Conservation (phyloP, 768 basidiomycete genomes). For the Suillus paluster region DNA sequence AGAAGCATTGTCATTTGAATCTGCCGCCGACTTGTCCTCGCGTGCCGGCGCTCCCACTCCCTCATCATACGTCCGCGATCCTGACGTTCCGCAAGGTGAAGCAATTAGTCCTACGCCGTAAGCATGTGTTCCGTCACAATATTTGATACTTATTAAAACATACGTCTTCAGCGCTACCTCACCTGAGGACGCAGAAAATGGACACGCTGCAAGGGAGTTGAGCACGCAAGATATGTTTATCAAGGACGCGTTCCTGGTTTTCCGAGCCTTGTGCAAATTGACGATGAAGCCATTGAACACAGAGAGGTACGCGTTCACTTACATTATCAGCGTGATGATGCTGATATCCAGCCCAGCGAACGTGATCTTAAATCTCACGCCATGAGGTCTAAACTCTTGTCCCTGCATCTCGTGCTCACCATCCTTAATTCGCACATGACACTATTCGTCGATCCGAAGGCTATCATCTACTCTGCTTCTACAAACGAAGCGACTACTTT, state of each 20-base stretch:
- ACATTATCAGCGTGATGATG: constrained; percentile 9
- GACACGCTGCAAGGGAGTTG: constrained; percentile 47
- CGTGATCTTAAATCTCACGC: constrained; percentile 95
- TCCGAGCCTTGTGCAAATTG: constrained; percentile 94
- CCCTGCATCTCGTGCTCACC: constrained; percentile 91
- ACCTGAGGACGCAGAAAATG: constrained; percentile 10
- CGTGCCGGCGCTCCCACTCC: background rate
- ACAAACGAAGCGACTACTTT: constrained; percentile 88
- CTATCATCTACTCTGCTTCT: constrained; percentile 92
- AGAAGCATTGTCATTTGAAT: background rate
- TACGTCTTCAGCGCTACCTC: background rate
- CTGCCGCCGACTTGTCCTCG: background rate
- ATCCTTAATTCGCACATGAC: constrained; percentile 91
- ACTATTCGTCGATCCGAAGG: constrained; percentile 83
- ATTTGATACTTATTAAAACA: background rate
- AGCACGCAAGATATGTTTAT: constrained; percentile 88
- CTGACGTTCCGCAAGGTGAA: background rate
- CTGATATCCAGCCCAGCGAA: constrained; percentile 58
- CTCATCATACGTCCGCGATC: background rate
- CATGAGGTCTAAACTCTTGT: constrained; percentile 95
- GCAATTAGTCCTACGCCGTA: background rate
- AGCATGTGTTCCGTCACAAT: background rate
- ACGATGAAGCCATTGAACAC: constrained; percentile 96
- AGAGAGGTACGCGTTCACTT: constrained; percentile 69
- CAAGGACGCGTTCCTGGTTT: constrained; percentile 98